These are phyloP conservation scores for Erodium trifolium DNA, from an alignment of 441 rosid genomes.

Conservation along the genomic window DNA sequence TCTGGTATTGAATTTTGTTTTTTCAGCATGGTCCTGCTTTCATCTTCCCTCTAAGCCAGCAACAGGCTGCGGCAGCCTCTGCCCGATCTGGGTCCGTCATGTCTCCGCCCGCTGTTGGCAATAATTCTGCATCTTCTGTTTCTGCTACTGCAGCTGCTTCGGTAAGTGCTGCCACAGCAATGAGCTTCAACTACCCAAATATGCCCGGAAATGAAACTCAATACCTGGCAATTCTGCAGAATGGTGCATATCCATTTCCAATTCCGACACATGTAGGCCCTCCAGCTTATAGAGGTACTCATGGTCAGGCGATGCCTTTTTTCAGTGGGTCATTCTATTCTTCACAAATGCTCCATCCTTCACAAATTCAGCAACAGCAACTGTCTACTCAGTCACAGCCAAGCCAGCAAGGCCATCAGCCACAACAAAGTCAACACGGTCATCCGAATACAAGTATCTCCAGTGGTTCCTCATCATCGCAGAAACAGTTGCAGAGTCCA, in stretches of 20 bases:
- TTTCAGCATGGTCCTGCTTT: conserved; percentile 80
- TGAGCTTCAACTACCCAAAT: conserved; percentile 79
- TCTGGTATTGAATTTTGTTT: neutral
- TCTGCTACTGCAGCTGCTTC: conserved; percentile 36
- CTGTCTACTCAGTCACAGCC: conserved; percentile 41
- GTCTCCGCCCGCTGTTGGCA: conserved; percentile 30
- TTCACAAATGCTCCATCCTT: conserved; percentile 81
- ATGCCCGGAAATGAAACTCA: conserved; percentile 81
- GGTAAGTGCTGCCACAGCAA: conserved; percentile 51
- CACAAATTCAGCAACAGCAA: conserved; percentile 56
- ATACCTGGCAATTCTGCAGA: conserved; percentile 83
- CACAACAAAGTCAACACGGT: too few relatives aligned
- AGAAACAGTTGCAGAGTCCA: conserved; percentile 73
- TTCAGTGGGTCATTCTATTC: conserved; percentile 80
- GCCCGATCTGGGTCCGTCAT: conserved; percentile 50
- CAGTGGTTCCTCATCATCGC: conserved; percentile 63
- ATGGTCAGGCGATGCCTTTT: conserved; percentile 67
- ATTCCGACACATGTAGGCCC: conserved; percentile 83
- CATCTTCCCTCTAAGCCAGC: conserved; percentile 83
- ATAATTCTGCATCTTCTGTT: conserved; percentile 27
- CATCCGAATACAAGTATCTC: conserved; percentile 47
- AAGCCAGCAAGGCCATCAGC: conserved; percentile 53
- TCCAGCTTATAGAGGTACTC: conserved; percentile 65
- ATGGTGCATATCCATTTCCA: conserved; percentile 65
- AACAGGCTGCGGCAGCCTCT: conserved; percentile 60